phyloP scores from a whole-genome alignment of 1,284 basidiomycete genomes.

The Moesziomyces parantarcticus region DNA sequence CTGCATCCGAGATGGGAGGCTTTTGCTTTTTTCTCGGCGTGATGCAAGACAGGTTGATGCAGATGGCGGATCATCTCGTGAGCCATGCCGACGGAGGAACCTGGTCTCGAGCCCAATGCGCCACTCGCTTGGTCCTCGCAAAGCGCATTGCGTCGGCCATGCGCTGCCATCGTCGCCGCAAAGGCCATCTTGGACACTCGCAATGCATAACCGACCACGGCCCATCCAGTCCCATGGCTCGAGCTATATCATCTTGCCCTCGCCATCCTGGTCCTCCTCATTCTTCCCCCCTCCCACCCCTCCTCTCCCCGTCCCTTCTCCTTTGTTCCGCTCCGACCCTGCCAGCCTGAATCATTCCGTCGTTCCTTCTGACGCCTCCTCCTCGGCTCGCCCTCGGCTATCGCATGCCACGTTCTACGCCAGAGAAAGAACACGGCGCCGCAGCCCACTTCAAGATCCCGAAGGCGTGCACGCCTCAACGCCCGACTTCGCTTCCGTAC shows the following conservation, averaged over 20 bases:
- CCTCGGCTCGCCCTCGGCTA: slow-evolving; percentile 1
- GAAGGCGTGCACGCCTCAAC: background rate
- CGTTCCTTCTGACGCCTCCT: background rate
- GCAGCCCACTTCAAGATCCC: too few species aligned
- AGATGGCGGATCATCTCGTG: too few species aligned
- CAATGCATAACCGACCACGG: slow-evolving; percentile 4
- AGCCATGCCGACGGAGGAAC: too few species aligned
- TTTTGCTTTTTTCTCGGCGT: too few species aligned
- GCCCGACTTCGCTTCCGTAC: slow-evolving; percentile 18
- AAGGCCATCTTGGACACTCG: background rate
- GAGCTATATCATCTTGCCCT: slow-evolving; percentile 26
- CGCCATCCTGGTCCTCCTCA: background rate
- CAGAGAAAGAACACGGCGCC: too few species aligned
- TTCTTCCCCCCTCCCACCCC: background rate
- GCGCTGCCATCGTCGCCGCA: background rate
- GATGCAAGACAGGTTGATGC: too few species aligned
- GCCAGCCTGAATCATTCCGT: background rate
- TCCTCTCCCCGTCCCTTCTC: background rate
- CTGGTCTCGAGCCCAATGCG: too few species aligned
- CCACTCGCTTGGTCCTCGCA: background rate
- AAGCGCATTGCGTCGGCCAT: background rate
- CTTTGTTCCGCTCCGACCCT: background rate
- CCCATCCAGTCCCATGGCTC: slow-evolving; percentile 2
- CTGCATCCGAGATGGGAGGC: too few species aligned
- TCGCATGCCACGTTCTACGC: too few species aligned